Conservation (phyloP, 2,329 filamentous ascomycete species). For the Penicillium sp. region DNA sequence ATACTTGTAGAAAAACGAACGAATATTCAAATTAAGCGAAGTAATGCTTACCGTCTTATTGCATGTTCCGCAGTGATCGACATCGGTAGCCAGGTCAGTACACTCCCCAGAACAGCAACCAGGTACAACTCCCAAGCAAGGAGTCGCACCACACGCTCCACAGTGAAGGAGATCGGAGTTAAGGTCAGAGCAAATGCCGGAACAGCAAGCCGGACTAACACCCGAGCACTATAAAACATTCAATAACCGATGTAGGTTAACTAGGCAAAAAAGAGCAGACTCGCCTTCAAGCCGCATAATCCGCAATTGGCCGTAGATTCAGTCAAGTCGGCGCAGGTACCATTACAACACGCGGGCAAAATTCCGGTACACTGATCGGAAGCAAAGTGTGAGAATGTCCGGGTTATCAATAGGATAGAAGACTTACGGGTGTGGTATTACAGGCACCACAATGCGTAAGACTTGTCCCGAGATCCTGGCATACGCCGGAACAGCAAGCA, state of each 20-base stretch:
- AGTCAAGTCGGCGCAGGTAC: constrained; percentile 9
- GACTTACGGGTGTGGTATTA: constrained; percentile 1
- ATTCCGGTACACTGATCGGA: constrained; percentile 7
- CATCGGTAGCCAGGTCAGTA: constrained; percentile 10
- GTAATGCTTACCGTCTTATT: background rate
- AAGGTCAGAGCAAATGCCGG: constrained; percentile 14
- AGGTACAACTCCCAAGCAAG: constrained; percentile 13
- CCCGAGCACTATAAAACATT: constrained; percentile 14
- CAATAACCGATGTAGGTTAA: background rate
- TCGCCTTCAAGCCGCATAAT: constrained; percentile 8
- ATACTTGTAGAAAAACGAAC: background rate
- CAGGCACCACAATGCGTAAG: constrained; percentile 11
- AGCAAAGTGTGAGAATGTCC: background rate
- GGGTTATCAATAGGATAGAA: background rate
- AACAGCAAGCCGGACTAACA: constrained; percentile 14
- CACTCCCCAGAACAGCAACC: constrained; percentile 15
- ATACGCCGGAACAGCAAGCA: constrained; percentile 16
- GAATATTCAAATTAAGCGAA: background rate
- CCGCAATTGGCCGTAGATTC: constrained; percentile 6
- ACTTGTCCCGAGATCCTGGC: constrained; percentile 8
- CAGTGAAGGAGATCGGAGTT: constrained; percentile 10
- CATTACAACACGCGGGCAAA: constrained; percentile 11
- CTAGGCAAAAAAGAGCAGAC: background rate
- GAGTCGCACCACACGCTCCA: constrained; percentile 7
- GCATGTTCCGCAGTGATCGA: constrained; percentile 11